Base-by-base conservation (phyloP, 768 basidiomycete species). In the Auricularia sp. region DNA sequence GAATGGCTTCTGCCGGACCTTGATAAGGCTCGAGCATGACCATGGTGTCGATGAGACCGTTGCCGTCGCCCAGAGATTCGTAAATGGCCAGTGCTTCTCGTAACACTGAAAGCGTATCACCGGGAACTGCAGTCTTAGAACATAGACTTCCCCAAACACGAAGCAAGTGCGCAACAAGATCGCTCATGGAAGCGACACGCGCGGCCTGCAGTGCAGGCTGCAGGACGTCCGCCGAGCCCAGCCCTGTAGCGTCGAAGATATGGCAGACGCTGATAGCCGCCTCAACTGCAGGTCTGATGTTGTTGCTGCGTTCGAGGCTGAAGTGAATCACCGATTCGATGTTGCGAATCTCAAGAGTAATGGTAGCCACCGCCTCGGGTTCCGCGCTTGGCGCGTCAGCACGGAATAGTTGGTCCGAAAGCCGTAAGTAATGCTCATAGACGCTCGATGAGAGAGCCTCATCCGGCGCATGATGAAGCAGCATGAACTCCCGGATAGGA, bases 401-500 rank as follows among this genome's bases (percentile, higher is more conserved):
- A 18, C 18, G 21, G 1, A 51, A 2, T 8, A 51, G 47, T 10
- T 42, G 39, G 39, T 51, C 47, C 7, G 47, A 8, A 18, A 51
- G 47, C 6, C 47, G 14, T 3, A 51, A 51, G 47, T 51, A 51
- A 6, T 51, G 47, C 10, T 16, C 47, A 51, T 14, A 21, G 11
- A 51, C 18, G 21, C 11, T 5, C 6, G 47, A 51, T 5, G 21
- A 6, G 47, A 16, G 14, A 6, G 18, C 18, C 6, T 51, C 10
- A 64, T 67, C 62, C 29, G 69, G 64, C 21, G 65, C 66, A 21
- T 65, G 62, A 61, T 70, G 63, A 21, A 61, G 60, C 10, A 67
- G 60, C 66, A 71, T 70, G 36, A 67, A 68, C 3, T 69, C 66
- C 34, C 70, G 68, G 60, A 71, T 70, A 3, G 70, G 69, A 7